These are phyloP conservation scores for Puccinia brachypodii DNA, from an alignment of 1,284 basidiomycete species.

Conservation along the genomic window DNA sequence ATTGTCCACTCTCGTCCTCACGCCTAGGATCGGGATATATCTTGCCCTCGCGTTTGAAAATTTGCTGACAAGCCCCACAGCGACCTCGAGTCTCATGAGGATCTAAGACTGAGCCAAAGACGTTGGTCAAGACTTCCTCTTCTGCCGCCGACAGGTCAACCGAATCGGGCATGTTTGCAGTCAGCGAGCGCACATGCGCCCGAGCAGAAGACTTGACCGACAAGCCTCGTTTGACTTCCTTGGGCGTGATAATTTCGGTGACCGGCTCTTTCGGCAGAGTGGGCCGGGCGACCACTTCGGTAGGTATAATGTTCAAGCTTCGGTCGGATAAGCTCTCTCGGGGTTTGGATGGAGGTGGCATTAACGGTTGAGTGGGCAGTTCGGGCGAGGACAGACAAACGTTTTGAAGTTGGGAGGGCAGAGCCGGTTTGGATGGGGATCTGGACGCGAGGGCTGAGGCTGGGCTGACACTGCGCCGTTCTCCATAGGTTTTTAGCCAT, in stretches of 20 bases:
- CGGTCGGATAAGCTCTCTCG: constrained; percentile 6
- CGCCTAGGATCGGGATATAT: constrained; percentile 43
- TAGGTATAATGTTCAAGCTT: constrained; percentile 18
- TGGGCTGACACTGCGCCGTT: constrained; percentile 26
- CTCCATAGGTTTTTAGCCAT: constrained; percentile 46
- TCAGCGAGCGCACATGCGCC: constrained; percentile 41
- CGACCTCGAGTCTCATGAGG: constrained; percentile 44
- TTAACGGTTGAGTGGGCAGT: not conserved
- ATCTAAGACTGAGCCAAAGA: constrained; percentile 47
- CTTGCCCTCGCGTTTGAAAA: constrained; percentile 48
- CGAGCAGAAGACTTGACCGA: constrained; percentile 44
- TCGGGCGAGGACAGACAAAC: constrained; percentile 11
- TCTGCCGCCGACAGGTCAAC: constrained; percentile 45
- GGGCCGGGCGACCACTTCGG: constrained; percentile 3
- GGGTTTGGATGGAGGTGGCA: not conserved
- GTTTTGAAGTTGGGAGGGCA: constrained; percentile 30
- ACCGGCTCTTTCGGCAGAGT: not conserved
- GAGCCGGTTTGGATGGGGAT: constrained; percentile 6
- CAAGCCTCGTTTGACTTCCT: constrained; percentile 39
- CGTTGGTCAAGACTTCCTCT: constrained; percentile 44
- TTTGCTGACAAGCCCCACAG: constrained; percentile 36
- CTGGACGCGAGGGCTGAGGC: constrained; percentile 9
- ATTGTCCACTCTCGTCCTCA: constrained; percentile 37
- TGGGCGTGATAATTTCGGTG: not conserved
- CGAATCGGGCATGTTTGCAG: constrained; percentile 43